Percentiles rank a stretch among this genome's conserved stretches.
These are phyloP conservation scores for Letharia columbiana DNA, from an alignment of 495 filamentous ascomycete genomes.

Conservation along the genomic window DNA sequence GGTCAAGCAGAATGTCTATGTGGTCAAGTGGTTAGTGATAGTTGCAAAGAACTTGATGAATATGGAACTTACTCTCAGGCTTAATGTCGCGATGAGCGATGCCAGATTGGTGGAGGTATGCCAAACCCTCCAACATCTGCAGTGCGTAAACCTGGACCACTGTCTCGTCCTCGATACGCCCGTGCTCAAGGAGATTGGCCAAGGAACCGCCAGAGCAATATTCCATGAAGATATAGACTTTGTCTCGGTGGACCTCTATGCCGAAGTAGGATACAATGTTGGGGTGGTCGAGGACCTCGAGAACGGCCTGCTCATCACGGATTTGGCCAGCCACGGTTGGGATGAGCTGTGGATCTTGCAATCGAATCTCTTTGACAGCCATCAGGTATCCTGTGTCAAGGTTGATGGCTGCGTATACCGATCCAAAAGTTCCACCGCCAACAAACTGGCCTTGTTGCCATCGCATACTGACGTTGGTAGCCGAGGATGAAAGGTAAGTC, in stretches of 20 bases:
- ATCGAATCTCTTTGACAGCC: slow-evolving; percentile 96
- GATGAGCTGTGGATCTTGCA: slow-evolving; percentile 94
- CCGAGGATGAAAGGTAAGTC: slow-evolving; percentile 84
- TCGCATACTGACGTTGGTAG: slow-evolving; percentile 85
- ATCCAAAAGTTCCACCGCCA: slow-evolving; percentile 93
- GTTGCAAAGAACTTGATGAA: slow-evolving; percentile 4
- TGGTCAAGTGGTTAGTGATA: slow-evolving; percentile 18
- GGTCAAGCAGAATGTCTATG: slow-evolving; percentile 87
- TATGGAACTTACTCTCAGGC: slow-evolving; percentile 68
- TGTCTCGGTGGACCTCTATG: slow-evolving; percentile 95
- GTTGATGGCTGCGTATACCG: slow-evolving; percentile 95
- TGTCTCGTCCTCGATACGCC: slow-evolving; percentile 94
- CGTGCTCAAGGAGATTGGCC: slow-evolving; percentile 85
- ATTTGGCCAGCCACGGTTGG: slow-evolving; percentile 89
- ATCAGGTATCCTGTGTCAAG: slow-evolving; percentile 90
- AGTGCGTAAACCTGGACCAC: slow-evolving; percentile 97
- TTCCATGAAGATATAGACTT: slow-evolving; percentile 99
- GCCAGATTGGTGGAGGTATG: slow-evolving; percentile 80
- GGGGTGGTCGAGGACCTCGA: slow-evolving; percentile 90
- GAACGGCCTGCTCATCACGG: slow-evolving; percentile 90
- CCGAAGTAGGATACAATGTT: slow-evolving; percentile 97
- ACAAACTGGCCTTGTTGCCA: slow-evolving; percentile 99
- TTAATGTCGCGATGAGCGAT: slow-evolving; percentile 98
- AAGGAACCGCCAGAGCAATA: slow-evolving; percentile 93
- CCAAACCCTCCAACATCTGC: slow-evolving; percentile 90